Evolutionary conservation across 1,139 yeast species (phyloP).

Genomic region (Kluyveromyces sp.): DNA sequence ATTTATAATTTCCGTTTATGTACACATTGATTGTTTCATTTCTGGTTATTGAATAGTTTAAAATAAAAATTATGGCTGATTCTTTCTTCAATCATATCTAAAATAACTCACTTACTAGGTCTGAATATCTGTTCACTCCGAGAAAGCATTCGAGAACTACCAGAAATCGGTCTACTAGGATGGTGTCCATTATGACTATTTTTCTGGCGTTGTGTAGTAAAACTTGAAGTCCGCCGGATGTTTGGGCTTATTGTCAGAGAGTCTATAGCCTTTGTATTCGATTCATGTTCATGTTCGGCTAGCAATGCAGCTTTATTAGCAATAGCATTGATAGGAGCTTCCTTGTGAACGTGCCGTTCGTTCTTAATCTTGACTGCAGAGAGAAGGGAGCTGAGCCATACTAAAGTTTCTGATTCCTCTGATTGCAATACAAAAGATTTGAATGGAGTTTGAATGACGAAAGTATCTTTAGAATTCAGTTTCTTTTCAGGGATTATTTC

Average conservation of each 20-base stretch:
- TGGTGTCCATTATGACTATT: slow-evolving; percentile 6
- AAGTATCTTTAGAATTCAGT: slow-evolving; percentile 10
- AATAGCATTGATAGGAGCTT: slow-evolving; percentile 9
- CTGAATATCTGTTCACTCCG: slow-evolving; percentile 29
- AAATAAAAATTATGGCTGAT: no score
- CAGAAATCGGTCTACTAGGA: slow-evolving; percentile 12
- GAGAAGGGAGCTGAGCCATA: slow-evolving; percentile 23
- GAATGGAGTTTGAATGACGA: slow-evolving; percentile 26
- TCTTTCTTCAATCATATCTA: no score
- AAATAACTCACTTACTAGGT: neutral
- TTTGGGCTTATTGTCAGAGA: slow-evolving; percentile 3
- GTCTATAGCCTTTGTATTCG: neutral
- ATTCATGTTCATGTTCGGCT: slow-evolving; percentile 12
- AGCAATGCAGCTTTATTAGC: slow-evolving; percentile 19
- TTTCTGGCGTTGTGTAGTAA: slow-evolving; percentile 5
- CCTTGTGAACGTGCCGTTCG: slow-evolving; percentile 11
- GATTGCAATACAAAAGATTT: slow-evolving; percentile 24
- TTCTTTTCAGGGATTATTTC: slow-evolving; percentile 15
- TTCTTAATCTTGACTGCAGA: slow-evolving; percentile 19
- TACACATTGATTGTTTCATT: neutral
- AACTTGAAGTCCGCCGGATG: slow-evolving; percentile 4
- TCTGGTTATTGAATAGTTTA: no score
- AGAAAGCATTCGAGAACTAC: slow-evolving; percentile 20
- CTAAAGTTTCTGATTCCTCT: slow-evolving; percentile 10
- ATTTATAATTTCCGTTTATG: neutral